Percentiles rank a stretch among this genome's conserved stretches.
Evolutionary conservation across 495 filamentous ascomycete genomes (phyloP).

Genomic region (Letharia columbiana): DNA sequence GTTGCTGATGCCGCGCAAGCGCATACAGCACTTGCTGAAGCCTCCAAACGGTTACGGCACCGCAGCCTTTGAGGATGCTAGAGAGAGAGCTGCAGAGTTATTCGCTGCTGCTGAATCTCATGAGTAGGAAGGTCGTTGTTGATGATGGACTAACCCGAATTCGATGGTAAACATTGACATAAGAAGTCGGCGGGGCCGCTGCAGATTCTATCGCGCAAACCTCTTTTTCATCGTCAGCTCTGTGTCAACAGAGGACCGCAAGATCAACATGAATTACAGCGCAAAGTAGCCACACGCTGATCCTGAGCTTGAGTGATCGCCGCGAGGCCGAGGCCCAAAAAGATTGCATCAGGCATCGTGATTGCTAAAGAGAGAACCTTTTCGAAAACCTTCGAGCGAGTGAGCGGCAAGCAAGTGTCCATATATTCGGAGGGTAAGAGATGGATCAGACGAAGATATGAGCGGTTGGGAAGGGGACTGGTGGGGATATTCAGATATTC

Average conservation of each 20-base stretch:
- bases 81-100: constrained; percentile 16
- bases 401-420: constrained; percentile 5
- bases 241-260: not conserved
- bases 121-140: not conserved
- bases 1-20: not conserved
- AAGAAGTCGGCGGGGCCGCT: constrained; percentile 19
- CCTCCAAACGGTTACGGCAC: constrained; percentile 13
- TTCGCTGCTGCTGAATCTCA: constrained; percentile 17
- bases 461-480: not conserved
- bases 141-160: not conserved
- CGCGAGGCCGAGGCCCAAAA: constrained; percentile 20
- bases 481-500: not conserved
- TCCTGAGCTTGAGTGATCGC: constrained; percentile 23
- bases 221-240: constrained; percentile 13
- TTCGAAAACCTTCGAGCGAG: not conserved
- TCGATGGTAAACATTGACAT: constrained; percentile 22
- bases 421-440: too few species aligned
- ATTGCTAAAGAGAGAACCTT: not conserved
- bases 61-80: constrained; percentile 22
- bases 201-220: constrained; percentile 17
- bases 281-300: constrained; percentile 19
- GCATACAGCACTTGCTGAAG: constrained; percentile 22
- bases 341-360: constrained; percentile 17
- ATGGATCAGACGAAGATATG: not conserved
- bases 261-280: constrained; percentile 16